Percentiles rank a stretch among this genome's conserved stretches.
Evolutionary conservation across 768 basidiomycete genomes (phyloP).

Genomic region (Cubamyces lactineus): DNA sequence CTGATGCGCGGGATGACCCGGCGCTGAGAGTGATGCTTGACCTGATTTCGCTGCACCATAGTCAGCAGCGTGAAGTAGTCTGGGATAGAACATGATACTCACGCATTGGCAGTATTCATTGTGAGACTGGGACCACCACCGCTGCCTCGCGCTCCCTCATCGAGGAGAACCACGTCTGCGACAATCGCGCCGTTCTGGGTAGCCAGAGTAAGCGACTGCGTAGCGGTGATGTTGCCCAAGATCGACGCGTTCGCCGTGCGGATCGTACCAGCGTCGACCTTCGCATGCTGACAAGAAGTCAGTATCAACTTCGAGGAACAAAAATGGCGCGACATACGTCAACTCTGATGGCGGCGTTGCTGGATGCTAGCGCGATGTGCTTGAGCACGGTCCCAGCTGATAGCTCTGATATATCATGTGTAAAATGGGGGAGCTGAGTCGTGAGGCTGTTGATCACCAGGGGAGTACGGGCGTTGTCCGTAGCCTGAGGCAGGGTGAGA

Average conservation of each 20-base stretch:
- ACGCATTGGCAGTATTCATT: constrained; percentile 49
- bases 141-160: constrained; percentile 19
- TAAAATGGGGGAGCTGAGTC: constrained; percentile 41
- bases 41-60: constrained; percentile 29
- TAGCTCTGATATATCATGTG: constrained; percentile 38
- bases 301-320: background rate
- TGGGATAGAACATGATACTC: constrained; percentile 14
- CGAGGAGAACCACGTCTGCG: constrained; percentile 33
- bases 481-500: constrained; percentile 42
- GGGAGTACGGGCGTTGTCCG: constrained; percentile 25
- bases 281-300: background rate
- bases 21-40: constrained; percentile 26
- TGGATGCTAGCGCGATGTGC: constrained; percentile 24
- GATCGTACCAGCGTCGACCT: constrained; percentile 8
- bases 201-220: constrained; percentile 31
- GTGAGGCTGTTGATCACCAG: constrained; percentile 45
- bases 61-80: constrained; percentile 18
- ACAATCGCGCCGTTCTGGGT: constrained; percentile 43
- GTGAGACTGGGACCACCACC: constrained; percentile 34
- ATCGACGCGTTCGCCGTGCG: constrained; percentile 37
- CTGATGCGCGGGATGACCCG: constrained; percentile 11
- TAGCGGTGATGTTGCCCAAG: constrained; percentile 41
- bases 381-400: constrained; percentile 41
- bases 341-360: background rate
- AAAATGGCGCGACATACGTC: background rate